Base-by-base conservation (phyloP, 352 stramenopile genomes). In the Phytopythium ostracodes region DNA sequence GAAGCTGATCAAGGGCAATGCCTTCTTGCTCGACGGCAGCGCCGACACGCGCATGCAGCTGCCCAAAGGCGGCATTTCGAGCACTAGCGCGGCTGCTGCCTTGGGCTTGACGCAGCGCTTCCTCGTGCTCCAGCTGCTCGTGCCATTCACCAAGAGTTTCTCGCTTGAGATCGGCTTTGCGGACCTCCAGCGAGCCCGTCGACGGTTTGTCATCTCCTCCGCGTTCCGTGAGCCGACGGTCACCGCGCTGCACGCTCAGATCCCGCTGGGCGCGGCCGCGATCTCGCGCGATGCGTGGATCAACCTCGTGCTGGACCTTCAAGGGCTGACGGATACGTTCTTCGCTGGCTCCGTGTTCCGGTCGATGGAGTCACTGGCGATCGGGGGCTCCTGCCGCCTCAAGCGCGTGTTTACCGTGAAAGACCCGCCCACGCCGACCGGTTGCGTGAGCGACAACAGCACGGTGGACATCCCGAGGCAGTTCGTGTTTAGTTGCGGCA, bases 351-450 rank as follows among this genome's bases (percentile, higher is more conserved):
- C 71, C 6, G 77, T 72, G 17, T 91, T 82, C 59, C 81, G 87
- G 11, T 88, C 79, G 8, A 86, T 94, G 69, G 88, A 96, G 55
- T 89, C 79, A 8, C 70, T 96, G 51, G 84, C 72, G 43, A 75
- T 94, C 50, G 80, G 74, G 25, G 86, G 86, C 2, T 88, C 72
- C 42, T 96, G 84, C 55, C 73, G 79, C 11, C 70, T 95, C 20
- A 91, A 92, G 63, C 79, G 83, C 7, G 72, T 96, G 40, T 96
- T 96, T 62, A 94, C 86, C 7, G 91, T 92, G 76, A 96, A 94
- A 47, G 84, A 96, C 38, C 79, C 81, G 10, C 87, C 87, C 0
- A 59, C 51, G 29, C 67, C 71, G 33, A 68, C 67, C 15, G 27
- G 55, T 65, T 70, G 33, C 60, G 47, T 38, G 25, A 47, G 11